phyloP scores from a whole-genome alignment of 352 stramenopile genomes.

The Phytophthora megakarya region DNA sequence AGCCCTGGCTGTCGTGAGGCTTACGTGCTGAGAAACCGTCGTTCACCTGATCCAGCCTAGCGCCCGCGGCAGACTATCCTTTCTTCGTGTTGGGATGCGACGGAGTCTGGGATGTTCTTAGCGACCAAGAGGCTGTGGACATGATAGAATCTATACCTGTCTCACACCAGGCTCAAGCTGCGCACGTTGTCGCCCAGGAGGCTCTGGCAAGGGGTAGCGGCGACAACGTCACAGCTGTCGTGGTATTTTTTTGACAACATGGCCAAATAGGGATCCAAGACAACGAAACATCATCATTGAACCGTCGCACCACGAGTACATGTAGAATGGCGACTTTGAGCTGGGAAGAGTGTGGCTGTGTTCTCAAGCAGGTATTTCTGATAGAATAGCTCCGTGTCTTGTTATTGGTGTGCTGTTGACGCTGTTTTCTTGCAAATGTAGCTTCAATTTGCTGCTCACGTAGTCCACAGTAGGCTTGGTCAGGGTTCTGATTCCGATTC shows the following conservation, averaged over 20 bases:
- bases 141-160: slow-evolving; percentile 48
- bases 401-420: slow-evolving; percentile 4
- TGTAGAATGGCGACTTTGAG: slow-evolving; percentile 9
- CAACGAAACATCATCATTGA: slow-evolving; percentile 5
- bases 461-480: slow-evolving; percentile 12
- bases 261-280: slow-evolving; percentile 21
- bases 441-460: slow-evolving; percentile 34
- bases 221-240: slow-evolving; percentile 83
- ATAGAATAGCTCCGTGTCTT: neutral
- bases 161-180: slow-evolving; percentile 47
- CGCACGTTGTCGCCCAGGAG: slow-evolving; percentile 59
- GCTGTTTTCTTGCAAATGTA: neutral
- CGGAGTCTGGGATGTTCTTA: slow-evolving; percentile 80
- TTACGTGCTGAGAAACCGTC: neutral
- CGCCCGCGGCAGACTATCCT: slow-evolving; percentile 48
- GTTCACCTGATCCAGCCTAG: slow-evolving; percentile 39
- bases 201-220: slow-evolving; percentile 58
- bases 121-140: slow-evolving; percentile 75
- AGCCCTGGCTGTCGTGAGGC: neutral
- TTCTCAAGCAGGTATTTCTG: slow-evolving; percentile 33
- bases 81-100: slow-evolving; percentile 84
- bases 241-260: slow-evolving; percentile 61
- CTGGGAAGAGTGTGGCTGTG: slow-evolving; percentile 32
- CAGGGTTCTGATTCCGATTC: neutral
- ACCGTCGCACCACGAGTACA: slow-evolving; percentile 11